A percentile compares a stretch with the other conserved stretches of the same genome.
phyloP scores from a whole-genome alignment of 805 yeast species.

The Scheffersomyces lignosus region DNA sequence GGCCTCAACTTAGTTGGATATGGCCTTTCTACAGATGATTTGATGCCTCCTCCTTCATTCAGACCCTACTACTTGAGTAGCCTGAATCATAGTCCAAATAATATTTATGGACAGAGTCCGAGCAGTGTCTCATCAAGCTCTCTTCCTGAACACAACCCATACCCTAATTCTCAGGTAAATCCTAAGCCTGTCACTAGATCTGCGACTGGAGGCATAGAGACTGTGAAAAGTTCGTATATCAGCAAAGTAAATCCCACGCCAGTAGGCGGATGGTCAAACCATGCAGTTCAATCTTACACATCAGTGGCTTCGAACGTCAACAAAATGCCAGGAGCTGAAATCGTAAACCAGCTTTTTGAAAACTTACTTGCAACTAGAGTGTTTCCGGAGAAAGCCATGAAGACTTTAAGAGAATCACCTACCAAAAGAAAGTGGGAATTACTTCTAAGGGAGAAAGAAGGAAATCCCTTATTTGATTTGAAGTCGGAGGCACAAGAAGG shows the following conservation, averaged over 20 bases:
- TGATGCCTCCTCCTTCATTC: conserved; percentile 20
- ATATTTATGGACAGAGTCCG: neutral
- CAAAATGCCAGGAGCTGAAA: conserved; percentile 33
- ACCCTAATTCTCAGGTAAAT: neutral
- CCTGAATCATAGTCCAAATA: neutral
- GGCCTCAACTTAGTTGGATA: conserved; percentile 31
- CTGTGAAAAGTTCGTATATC: too few relatives aligned
- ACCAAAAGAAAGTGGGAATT: conserved; percentile 45
- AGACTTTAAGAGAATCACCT: conserved; percentile 31
- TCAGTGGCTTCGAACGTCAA: conserved; percentile 30
- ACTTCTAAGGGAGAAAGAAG: conserved; percentile 40
- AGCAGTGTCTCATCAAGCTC: neutral
- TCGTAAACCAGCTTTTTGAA: conserved; percentile 42
- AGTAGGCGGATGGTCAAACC: conserved; percentile 3
- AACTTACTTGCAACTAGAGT: conserved; percentile 36
- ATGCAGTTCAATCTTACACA: conserved; percentile 35
- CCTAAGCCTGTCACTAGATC: neutral
- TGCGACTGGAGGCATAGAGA: neutral
- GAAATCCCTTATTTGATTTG: conserved; percentile 37
- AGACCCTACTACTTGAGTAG: neutral
- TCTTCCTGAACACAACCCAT: neutral
- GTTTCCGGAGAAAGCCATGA: conserved; percentile 35
- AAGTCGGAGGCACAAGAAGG: conserved; percentile 17
- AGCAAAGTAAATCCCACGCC: too few relatives aligned
- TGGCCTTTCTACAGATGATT: conserved; percentile 27